Evolutionary conservation across 306 rosid species (phyloP).

Genomic region (Prunus kanzakura): DNA sequence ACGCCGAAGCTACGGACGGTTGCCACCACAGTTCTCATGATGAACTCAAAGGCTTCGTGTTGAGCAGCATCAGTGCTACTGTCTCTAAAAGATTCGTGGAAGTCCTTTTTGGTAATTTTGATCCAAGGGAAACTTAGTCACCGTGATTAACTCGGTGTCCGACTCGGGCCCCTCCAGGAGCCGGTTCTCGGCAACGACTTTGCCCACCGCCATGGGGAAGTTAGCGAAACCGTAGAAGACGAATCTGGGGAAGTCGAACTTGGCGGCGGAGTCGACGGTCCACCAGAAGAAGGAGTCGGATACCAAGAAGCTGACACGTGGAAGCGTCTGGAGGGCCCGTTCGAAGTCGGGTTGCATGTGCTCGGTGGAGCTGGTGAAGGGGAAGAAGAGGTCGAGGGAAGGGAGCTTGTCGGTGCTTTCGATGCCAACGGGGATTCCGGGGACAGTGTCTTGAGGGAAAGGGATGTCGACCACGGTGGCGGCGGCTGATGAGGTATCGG

Average conservation of each 20-base stretch:
- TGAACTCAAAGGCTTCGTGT: background rate
- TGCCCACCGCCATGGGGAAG: background rate
- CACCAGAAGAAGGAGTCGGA: conserved; percentile 54
- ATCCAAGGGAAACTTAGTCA: conserved; percentile 43
- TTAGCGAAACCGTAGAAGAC: conserved; percentile 26
- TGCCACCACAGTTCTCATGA: accelerated
- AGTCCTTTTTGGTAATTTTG: conserved; percentile 22
- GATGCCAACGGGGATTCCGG: conserved; percentile 35
- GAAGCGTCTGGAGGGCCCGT: conserved; percentile 17
- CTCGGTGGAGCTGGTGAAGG: conserved; percentile 27
- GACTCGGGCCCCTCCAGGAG: background rate
- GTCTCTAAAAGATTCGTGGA: background rate
- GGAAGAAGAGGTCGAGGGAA: conserved; percentile 14
- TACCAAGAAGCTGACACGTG: conserved; percentile 34
- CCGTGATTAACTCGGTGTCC: background rate
- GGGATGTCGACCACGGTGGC: conserved; percentile 29
- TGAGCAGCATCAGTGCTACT: background rate
- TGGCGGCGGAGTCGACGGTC: conserved; percentile 42
- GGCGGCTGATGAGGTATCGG: conserved; percentile 1
- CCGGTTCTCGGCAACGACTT: background rate
- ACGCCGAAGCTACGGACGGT: conserved; percentile 20
- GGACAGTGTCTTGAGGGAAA: conserved; percentile 15
- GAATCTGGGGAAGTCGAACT: conserved; percentile 27
- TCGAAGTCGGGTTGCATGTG: conserved; percentile 41
- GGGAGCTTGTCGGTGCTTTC: conserved; percentile 31